Evolutionary conservation across 371 early-diverging fungal genomes (phyloP), one percentile per base, ranked within the genome.

Genomic region (Mortierella sp.): DNA sequence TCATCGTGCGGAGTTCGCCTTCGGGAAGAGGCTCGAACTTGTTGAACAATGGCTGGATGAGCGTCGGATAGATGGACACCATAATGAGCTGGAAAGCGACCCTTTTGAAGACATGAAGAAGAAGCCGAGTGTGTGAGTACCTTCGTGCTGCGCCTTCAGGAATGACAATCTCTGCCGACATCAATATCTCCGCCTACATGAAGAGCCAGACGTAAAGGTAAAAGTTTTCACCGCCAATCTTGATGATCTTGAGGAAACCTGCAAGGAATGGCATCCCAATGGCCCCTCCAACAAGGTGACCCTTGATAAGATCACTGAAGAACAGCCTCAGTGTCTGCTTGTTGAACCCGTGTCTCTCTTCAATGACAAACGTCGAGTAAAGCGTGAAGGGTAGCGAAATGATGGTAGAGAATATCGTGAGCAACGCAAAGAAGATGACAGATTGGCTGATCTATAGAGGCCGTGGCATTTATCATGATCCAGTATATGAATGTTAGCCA

Each of bases 1-100:
- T 98, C 58, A 88, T 88, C 8, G 78, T 83, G 57, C 93, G 92
- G 25, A 99, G 85, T 60, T 91, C 88, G 37, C 96, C 96, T 22
- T 94, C 93, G 19, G 90, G 90, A 25, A 99, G 84, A 9, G 96
- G 93, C 1, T 91, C 91, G 52, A 98, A 91, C 66, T 94, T 98
- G 91, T 99, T 99, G 86, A 98, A 99, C 61, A 98, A 81, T 19
- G 99, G 99, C 67, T 97, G 97, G 71, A 99, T 98, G 41, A 94
- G 78, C 3, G 95, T 95, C 13, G 99, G 99, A 79, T 91, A 98
- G 54, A 98, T 86, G 25, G 94, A 86, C 40, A 98, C 91, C 79
- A 96, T 85, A 48, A 96, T 80, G 54, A 99, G 80, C 83, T 96
- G 96, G 82, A 98, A 92, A 0, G 83, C 80, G 19, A 97, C 82